Percentiles rank a stretch among this genome's conserved stretches.
phyloP scores from a whole-genome alignment of 345 rosid genomes.

The rapeseed (Brassica napus) region Da-Ae NC_063444.1:46619001-46619500 shows the following conservation, averaged over 20 bases:
- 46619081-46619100: conserved; percentile 35
- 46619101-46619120: conserved; percentile 29
- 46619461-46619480: neutral
- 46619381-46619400: neutral
- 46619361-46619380: neutral
- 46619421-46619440: too few relatives aligned
- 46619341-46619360: neutral
- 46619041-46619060: neutral
- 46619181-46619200: conserved; percentile 3
- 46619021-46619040: too few relatives aligned
- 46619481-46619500: too few relatives aligned
- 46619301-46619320: neutral
- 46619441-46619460: neutral
- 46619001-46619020: too few relatives aligned
- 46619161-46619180: conserved; percentile 5
- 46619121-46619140: conserved; percentile 28
- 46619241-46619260: neutral
- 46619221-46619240: neutral
- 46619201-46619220: neutral
- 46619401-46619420: neutral
- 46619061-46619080: conserved; percentile 38
- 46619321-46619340: neutral
- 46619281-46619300: neutral
- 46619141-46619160: conserved; percentile 11
- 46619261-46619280: neutral